Evolutionary conservation across 352 stramenopile genomes (phyloP).

Genomic region (Globisporangium rhizosaccharum): DNA sequence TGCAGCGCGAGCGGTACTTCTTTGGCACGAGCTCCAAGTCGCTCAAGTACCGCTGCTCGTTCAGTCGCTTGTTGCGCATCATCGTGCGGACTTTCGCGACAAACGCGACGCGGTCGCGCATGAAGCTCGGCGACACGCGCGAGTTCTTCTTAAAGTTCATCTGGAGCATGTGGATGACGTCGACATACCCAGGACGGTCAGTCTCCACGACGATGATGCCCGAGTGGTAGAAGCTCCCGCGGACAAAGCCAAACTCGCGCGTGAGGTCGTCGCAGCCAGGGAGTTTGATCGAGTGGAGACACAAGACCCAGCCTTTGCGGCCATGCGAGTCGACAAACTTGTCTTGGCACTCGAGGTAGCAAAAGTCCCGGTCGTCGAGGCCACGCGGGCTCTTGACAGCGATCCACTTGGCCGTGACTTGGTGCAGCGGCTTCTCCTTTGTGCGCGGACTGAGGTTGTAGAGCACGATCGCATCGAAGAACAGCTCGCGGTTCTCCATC

Average conservation of each 20-base stretch:
- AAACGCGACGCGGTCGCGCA: conserved; percentile 40
- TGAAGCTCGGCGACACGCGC: conserved; percentile 34
- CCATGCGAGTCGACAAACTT: conserved; percentile 80
- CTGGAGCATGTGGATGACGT: conserved; percentile 80
- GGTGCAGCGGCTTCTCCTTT: conserved; percentile 73
- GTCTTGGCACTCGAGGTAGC: conserved; percentile 80
- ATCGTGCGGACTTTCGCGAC: conserved; percentile 56
- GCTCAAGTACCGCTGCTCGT: conserved; percentile 75
- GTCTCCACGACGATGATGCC: conserved; percentile 77
- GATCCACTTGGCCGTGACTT: conserved; percentile 84
- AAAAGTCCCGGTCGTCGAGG: conserved; percentile 68
- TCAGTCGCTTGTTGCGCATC: conserved; percentile 63
- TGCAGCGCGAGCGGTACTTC: conserved; percentile 67
- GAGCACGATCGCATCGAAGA: conserved; percentile 69
- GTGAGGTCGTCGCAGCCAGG: conserved; percentile 70
- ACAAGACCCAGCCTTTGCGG: conserved; percentile 78
- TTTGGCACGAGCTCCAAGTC: conserved; percentile 81
- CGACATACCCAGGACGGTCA: conserved; percentile 62
- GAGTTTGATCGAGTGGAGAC: conserved; percentile 81
- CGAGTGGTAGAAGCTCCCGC: conserved; percentile 82
- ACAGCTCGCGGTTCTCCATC: conserved; percentile 43
- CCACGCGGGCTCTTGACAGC: conserved; percentile 49
- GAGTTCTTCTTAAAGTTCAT: conserved; percentile 77
- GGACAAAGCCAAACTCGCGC: conserved; percentile 68
- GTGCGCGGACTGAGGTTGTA: conserved; percentile 60